Base-by-base conservation (phyloP, 345 rosid genomes). In the Boechera divaricarpa region DNA sequence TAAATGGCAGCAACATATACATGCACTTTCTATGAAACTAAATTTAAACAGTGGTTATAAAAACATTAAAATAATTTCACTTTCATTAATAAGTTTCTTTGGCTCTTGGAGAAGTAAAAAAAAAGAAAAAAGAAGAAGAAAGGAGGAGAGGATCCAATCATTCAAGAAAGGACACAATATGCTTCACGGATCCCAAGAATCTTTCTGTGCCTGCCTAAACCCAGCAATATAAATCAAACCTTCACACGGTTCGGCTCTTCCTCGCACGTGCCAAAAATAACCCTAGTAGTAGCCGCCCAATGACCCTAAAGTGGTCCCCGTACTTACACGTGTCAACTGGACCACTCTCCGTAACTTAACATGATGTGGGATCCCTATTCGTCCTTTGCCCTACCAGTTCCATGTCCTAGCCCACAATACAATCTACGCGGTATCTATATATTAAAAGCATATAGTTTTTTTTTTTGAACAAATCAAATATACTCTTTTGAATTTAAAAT, bases 151-250 rank as follows among this genome's bases (percentile, higher is more conserved):
- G 73, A 69, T 64, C 77, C 81, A 81, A 83, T 82, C 79, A 87
- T 86, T 85, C 90, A 82, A 77, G 63, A 86, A 81, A 81, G 76
- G 85, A 86, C 86, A 83, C 85, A 83, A 90, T 90, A 88, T 87
- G 85, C 85, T 79, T 67, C 84, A 74, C 90, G 84, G 89, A 75
- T 63, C 73, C 89, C 87, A 55, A 86, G 77, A 82, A 85, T 87
- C 87, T 87, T 80, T 79, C 85, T 75, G 24, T 89, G 97, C 90
- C 87, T 85, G 90, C 80, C 91, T 81, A 81, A 70, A 81, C 89
- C 77, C 81, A 83, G 97, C 87, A 86, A 82, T 49, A 31, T 32
- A 52, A 61, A 59, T 39, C 76, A 52, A 72, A 73, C 35, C 65
- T 53, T 79, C 76, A 51, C 74, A 51, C 64, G 60, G 63, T 60